A percentile compares a stretch with the other conserved stretches of the same genome.
Conservation (phyloP, 2,329 filamentous ascomycete genomes). For the Daldinia sp. region DNA sequence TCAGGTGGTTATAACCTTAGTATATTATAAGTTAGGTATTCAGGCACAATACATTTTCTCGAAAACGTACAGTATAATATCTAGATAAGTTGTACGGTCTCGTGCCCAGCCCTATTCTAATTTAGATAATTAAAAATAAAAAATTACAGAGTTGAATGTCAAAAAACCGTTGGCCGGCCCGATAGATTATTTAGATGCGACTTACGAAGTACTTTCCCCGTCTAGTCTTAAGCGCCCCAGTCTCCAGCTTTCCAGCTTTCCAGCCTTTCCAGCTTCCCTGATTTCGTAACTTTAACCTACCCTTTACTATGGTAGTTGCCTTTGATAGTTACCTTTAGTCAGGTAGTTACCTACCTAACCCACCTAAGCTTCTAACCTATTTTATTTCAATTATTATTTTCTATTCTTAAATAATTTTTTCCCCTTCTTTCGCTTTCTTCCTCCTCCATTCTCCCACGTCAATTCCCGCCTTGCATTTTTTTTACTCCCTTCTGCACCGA, state of each 20-base stretch:
- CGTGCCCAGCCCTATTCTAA: slow-evolving; percentile 39
- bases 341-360: slow-evolving; percentile 1
- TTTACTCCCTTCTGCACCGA: slow-evolving; percentile 33
- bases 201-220: slow-evolving; percentile 25
- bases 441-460: slow-evolving; percentile 28
- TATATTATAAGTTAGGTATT: background rate
- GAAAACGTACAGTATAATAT: slow-evolving; percentile 11
- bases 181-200: slow-evolving; percentile 29
- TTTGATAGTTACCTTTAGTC: no score
- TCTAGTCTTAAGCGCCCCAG: slow-evolving; percentile 28
- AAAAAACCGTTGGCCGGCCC: slow-evolving; percentile 32
- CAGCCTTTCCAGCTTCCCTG: slow-evolving; percentile 9
- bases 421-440: slow-evolving; percentile 7
- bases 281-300: slow-evolving; percentile 7
- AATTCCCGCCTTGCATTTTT: slow-evolving; percentile 27
- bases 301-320: background rate
- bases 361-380: slow-evolving; percentile 16
- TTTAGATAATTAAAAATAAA: slow-evolving; percentile 30
- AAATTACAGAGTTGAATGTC: slow-evolving; percentile 23
- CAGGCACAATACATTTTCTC: background rate
- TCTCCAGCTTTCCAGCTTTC: background rate
- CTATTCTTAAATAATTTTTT: background rate
- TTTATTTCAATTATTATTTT: slow-evolving; percentile 26
- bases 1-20: background rate
- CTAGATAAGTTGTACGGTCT: background rate